Evolutionary conservation across 78 protist genomes (phyloP), one percentile per base, ranked within the genome.

Genomic region (Isochrysis galbana): DNA sequence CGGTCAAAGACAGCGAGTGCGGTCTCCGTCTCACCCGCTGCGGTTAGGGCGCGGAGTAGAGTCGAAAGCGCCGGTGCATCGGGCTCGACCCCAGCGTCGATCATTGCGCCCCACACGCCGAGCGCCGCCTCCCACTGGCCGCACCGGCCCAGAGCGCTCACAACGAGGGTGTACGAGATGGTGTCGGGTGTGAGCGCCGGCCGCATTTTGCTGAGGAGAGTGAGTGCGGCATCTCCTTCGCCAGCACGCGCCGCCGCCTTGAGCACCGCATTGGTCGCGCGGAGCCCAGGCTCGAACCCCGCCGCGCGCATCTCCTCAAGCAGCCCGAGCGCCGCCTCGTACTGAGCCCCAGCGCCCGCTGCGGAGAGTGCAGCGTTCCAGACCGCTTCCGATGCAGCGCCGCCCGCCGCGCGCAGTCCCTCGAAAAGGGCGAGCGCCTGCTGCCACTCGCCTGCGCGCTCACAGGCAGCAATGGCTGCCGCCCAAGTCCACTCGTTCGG

Each of bases 391-490:
- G 47, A 26, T 17, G 3, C 17, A 2, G 89, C 61, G 89, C 42
- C 14, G 21, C 44, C 42, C 89, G 39, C 26, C 32, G 89, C n/a
- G 67, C 89, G 89, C 39, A 83, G 39, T 26, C 26, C 89, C 44
- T 5, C 32, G 89, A 47, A 83, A 34, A 78, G 87, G 22, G 87
- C 87, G 51, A 78, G 51, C 26, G 25, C 48, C 88, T 44, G 26
- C 39, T 41, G 41, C 21, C n/a, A 44, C 88, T 80, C 55, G 55
- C 88, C 88, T 4, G 34, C 88, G 55, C 88, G 88, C 55, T 80
- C 88, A 54, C 51, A 44, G 55, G 88, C 88, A 23, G 88, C 38
- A 54, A 80, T 44, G 22, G 88, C 88, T 36, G 88, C 0, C 14
- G 88, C 19, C n/a, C 7, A 44, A 5, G 88, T 14, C 26, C 23